Conservation (phyloP, 768 basidiomycete genomes). For the Agrocybe chaxingu region DNA sequence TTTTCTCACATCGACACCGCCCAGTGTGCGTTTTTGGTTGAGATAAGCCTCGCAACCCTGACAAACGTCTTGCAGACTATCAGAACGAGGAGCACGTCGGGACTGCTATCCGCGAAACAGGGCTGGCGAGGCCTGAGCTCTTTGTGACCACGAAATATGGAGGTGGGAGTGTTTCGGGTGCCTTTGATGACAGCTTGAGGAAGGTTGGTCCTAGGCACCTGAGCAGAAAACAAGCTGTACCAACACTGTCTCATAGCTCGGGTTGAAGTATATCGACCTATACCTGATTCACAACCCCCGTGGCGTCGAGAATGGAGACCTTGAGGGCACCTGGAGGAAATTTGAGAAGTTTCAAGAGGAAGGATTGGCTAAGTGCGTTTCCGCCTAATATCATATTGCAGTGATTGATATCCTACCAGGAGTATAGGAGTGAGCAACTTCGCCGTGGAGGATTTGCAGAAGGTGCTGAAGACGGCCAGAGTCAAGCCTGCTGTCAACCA, state of each 20-base stretch:
- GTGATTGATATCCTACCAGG: constrained; percentile 27
- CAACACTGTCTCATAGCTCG: constrained; percentile 41
- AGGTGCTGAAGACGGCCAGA: constrained; percentile 44
- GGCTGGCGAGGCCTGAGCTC: constrained; percentile 39
- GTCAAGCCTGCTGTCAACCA: constrained; percentile 72
- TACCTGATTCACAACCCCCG: constrained; percentile 65
- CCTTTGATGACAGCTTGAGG: constrained; percentile 43
- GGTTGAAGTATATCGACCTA: constrained; percentile 57
- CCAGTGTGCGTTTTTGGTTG: constrained; percentile 32
- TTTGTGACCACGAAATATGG: constrained; percentile 58
- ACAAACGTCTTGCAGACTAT: constrained; percentile 25
- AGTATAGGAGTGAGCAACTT: constrained; percentile 79
- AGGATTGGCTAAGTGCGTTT: constrained; percentile 38
- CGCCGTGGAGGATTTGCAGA: constrained; percentile 45
- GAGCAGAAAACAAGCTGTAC: neutral
- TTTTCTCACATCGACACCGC: constrained; percentile 68
- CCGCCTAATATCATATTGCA: neutral
- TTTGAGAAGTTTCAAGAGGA: constrained; percentile 52
- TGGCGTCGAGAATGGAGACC: constrained; percentile 23
- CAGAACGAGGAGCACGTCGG: constrained; percentile 32
- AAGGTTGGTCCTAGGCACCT: constrained; percentile 32
- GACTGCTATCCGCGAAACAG: constrained; percentile 42
- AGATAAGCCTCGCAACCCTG: no score
- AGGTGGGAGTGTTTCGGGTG: constrained; percentile 33
- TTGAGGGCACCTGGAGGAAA: constrained; percentile 46